A percentile compares a stretch with the other conserved stretches of the same genome.
Evolutionary conservation across 2,329 filamentous ascomycete species (phyloP).

Genomic region (Arthroderma uncinatum): DNA sequence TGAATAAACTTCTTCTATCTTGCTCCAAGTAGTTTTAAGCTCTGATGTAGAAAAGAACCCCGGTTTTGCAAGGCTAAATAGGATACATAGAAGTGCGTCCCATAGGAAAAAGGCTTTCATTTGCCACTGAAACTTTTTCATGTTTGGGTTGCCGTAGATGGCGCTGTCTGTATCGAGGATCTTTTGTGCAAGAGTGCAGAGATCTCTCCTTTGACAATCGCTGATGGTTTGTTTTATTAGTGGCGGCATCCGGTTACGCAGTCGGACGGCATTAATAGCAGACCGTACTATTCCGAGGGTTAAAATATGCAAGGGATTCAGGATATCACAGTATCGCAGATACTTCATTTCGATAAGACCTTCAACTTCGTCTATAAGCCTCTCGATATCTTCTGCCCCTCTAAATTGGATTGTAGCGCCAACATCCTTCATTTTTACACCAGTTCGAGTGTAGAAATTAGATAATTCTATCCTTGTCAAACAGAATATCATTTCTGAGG

Average conservation of each 20-base stretch:
- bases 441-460: not conserved
- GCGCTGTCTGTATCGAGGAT: constrained; percentile 29
- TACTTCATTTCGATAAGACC: constrained; percentile 25
- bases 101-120: constrained; percentile 26
- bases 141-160: constrained; percentile 18
- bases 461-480: constrained; percentile 24
- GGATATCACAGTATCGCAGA: constrained; percentile 25
- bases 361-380: constrained; percentile 22
- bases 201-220: constrained; percentile 13
- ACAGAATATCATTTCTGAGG: constrained; percentile 35
- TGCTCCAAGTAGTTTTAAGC: constrained; percentile 17
- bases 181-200: constrained; percentile 28
- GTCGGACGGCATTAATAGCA: constrained; percentile 33
- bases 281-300: constrained; percentile 34
- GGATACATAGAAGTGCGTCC: constrained; percentile 25
- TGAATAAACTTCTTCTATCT: constrained; percentile 20
- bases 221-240: constrained; percentile 20
- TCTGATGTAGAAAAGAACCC: constrained; percentile 14
- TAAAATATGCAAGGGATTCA: constrained; percentile 33
- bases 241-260: constrained; percentile 15
- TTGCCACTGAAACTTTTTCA: constrained; percentile 25
- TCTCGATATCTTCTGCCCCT: no score
- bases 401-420: no score
- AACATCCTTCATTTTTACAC: no score
- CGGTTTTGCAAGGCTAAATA: constrained; percentile 20